Conservation (phyloP, 140 eudicot species). For the Ambrosia hybrid region DNA sequence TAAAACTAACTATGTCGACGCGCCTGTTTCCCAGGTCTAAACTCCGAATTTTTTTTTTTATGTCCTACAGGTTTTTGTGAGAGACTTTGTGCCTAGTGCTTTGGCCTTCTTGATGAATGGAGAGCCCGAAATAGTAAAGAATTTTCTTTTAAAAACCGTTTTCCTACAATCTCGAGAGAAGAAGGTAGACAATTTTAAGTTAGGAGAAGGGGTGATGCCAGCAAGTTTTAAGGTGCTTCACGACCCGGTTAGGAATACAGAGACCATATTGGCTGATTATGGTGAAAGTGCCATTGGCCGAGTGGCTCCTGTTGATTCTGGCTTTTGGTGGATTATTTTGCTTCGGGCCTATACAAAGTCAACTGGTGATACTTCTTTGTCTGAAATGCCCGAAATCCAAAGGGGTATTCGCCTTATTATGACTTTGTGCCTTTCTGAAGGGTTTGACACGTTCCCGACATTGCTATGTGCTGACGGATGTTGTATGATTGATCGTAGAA, state of each 20-base stretch:
- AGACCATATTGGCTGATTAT: constrained; percentile 82
- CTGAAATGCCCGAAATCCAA: constrained; percentile 80
- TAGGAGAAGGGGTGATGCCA: constrained; percentile 97
- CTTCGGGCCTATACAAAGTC: constrained; percentile 94
- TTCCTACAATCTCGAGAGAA: constrained; percentile 92
- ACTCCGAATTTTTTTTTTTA: background rate
- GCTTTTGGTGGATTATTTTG: constrained; percentile 96
- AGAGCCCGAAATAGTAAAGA: constrained; percentile 84
- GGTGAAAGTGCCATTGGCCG: constrained; percentile 97
- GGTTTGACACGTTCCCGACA: constrained; percentile 83
- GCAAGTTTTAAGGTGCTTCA: constrained; percentile 94
- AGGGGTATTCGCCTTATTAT: constrained; percentile 80
- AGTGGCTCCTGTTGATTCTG: constrained; percentile 97
- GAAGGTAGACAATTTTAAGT: constrained; percentile 74
- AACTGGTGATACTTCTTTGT: constrained; percentile 73
- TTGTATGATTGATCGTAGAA: constrained; percentile 90
- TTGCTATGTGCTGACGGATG: constrained; percentile 45
- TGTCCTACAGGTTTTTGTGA: constrained; percentile 66
- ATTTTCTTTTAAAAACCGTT: constrained; percentile 72
- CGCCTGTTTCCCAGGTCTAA: background rate
- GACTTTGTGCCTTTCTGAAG: constrained; percentile 84
- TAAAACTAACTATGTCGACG: background rate
- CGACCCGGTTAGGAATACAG: constrained; percentile 71
- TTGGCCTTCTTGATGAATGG: constrained; percentile 96
- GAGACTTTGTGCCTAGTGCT: constrained; percentile 95